Conservation (phyloP, 2,329 filamentous ascomycete species). For the Clonostachys solani region DNA sequence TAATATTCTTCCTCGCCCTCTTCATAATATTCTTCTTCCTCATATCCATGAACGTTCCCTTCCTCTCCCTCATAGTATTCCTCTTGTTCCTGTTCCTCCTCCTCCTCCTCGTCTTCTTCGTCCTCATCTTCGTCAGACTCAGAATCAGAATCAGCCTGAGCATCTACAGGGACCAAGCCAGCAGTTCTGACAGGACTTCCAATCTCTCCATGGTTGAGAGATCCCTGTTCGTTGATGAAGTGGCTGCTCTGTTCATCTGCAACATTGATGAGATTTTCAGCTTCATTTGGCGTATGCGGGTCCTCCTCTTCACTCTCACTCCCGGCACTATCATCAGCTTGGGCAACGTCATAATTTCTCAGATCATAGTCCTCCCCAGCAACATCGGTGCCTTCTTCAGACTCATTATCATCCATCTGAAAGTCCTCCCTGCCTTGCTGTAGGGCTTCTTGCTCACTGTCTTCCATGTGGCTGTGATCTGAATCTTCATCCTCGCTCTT, state of each 20-base stretch:
- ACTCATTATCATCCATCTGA: slow-evolving; percentile 10
- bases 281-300: slow-evolving; percentile 17
- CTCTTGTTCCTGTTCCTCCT: slow-evolving; percentile 17
- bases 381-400: slow-evolving; percentile 16
- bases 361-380: slow-evolving; percentile 26
- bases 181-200: neutral
- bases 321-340: slow-evolving; percentile 21
- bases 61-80: slow-evolving; percentile 13
- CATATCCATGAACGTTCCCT: slow-evolving; percentile 10
- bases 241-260: too few relatives aligned
- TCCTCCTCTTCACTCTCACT: slow-evolving; percentile 19
- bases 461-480: slow-evolving; percentile 5
- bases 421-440: slow-evolving; percentile 1
- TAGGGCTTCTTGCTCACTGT: slow-evolving; percentile 1
- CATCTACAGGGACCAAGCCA: slow-evolving; percentile 13
- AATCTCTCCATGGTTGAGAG: too few relatives aligned
- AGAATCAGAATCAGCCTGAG: slow-evolving; percentile 8
- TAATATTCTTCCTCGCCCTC: slow-evolving; percentile 4
- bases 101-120: slow-evolving; percentile 22
- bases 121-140: slow-evolving; percentile 12
- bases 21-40: slow-evolving; percentile 6
- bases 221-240: too few relatives aligned
- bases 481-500: slow-evolving; percentile 3
- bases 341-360: slow-evolving; percentile 21
- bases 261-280: slow-evolving; percentile 4